Conservation (phyloP, 75 land plant genomes). For the Azolla pinnata region DNA sequence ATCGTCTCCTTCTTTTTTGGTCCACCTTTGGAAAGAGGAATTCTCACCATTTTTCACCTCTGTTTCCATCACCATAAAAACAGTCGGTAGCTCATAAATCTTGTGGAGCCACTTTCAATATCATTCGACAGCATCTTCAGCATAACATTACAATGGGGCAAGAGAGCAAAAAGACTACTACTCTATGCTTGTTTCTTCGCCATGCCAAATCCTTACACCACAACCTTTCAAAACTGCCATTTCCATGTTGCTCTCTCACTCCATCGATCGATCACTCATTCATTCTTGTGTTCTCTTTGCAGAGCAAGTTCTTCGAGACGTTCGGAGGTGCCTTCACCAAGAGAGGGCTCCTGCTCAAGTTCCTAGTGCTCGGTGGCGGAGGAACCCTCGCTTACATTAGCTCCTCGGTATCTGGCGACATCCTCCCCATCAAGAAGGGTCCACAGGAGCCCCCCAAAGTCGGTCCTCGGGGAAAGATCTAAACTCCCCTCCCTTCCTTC, state of each 20-base stretch:
- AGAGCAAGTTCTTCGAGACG: slow-evolving; percentile 99
- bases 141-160: no score
- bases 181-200: no score
- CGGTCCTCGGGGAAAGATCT: slow-evolving; percentile 91
- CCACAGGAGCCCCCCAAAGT: slow-evolving; percentile 52
- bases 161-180: no score
- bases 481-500: slow-evolving; percentile 15
- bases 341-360: slow-evolving; percentile 89
- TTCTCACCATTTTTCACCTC: no score
- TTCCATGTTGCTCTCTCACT: no score
- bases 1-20: no score
- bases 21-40: no score
- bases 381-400: slow-evolving; percentile 48
- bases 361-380: slow-evolving; percentile 70
- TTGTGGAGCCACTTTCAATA: no score
- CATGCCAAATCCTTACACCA: background rate
- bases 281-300: slow-evolving; percentile 6
- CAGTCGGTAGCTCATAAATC: no score
- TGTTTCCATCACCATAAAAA: no score
- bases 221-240: background rate
- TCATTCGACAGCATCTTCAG: no score
- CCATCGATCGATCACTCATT: background rate
- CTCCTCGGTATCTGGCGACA: slow-evolving; percentile 54
- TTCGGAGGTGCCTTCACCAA: slow-evolving; percentile 94
- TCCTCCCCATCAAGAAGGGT: slow-evolving; percentile 85